A percentile compares a stretch with the other conserved stretches of the same genome.
phyloP scores from a whole-genome alignment of 2,329 filamentous ascomycete species.

The Calonectria leucothoes region DNA sequence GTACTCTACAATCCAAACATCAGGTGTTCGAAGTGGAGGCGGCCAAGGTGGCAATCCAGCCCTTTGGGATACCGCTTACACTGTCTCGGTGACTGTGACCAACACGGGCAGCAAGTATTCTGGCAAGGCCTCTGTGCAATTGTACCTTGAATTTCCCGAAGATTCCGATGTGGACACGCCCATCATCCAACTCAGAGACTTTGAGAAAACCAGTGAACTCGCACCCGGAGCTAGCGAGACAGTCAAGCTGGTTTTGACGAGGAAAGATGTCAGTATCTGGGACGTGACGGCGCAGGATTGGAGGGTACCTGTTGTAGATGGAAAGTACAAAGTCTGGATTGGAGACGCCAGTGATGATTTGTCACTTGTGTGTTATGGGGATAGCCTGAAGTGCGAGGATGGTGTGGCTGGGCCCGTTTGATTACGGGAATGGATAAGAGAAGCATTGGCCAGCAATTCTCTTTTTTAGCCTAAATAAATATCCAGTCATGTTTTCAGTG shows the following conservation, averaged over 20 bases:
- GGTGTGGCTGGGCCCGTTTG: conserved; percentile 20
- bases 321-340: conserved; percentile 53
- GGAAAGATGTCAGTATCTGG: conserved; percentile 81
- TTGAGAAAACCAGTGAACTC: conserved; percentile 73
- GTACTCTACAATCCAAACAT: conserved; percentile 65
- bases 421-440: not conserved
- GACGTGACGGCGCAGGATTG: conserved; percentile 76
- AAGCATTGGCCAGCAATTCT: not conserved
- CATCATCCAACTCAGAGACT: conserved; percentile 75
- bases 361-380: conserved; percentile 43
- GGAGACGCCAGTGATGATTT: conserved; percentile 52
- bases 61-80: conserved; percentile 65
- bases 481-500: no score
- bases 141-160: conserved; percentile 58
- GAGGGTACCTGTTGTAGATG: conserved; percentile 59
- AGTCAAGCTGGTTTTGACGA: conserved; percentile 69
- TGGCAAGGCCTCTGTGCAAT: conserved; percentile 60
- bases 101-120: conserved; percentile 61
- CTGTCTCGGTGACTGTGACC: conserved; percentile 57
- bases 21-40: conserved; percentile 65
- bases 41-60: conserved; percentile 78
- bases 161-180: conserved; percentile 69
- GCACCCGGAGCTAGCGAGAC: conserved; percentile 62
- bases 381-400: conserved; percentile 44
- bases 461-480: not conserved